phyloP scores from a whole-genome alignment of 768 basidiomycete genomes.

The Leucocoprinus leucothites region DNA sequence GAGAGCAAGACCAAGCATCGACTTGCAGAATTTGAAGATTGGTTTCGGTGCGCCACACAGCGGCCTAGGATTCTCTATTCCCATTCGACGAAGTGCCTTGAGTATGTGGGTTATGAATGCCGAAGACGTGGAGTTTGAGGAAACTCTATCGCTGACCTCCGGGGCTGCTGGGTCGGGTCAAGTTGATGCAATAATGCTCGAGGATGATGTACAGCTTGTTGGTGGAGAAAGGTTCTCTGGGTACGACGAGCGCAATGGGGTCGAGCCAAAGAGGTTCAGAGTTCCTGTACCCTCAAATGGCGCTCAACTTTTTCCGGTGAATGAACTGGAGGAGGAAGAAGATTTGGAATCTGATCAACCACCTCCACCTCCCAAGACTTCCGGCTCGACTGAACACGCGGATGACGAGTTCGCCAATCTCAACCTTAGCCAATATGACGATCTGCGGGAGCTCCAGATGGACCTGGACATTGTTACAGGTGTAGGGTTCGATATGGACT shows the following conservation, averaged over 20 bases:
- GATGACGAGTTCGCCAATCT: constrained; percentile 16
- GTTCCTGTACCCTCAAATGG: constrained; percentile 4
- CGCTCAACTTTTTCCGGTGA: constrained; percentile 35
- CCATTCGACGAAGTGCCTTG: constrained; percentile 6
- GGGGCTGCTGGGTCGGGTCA: not conserved
- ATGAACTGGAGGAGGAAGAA: constrained; percentile 30
- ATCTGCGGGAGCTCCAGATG: constrained; percentile 13
- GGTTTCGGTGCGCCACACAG: constrained; percentile 9
- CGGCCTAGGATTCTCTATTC: constrained; percentile 8
- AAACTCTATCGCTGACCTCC: not conserved
- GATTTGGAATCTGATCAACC: not conserved
- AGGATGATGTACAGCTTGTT: constrained; percentile 5
- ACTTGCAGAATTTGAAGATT: not conserved
- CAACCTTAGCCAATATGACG: constrained; percentile 10
- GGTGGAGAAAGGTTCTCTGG: constrained; percentile 6
- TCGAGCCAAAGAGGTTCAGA: constrained; percentile 5
- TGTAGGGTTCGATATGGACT: constrained; percentile 10
- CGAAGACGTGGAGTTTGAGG: not conserved
- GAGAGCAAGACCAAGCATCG: not conserved
- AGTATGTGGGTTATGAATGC: constrained; percentile 10
- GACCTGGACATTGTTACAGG: constrained; percentile 8
- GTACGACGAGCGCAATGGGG: constrained; percentile 11
- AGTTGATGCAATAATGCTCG: constrained; percentile 8
- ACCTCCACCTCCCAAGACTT: not conserved
- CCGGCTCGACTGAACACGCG: constrained; percentile 13